Base-by-base conservation (phyloP, 2,329 filamentous ascomycete genomes). In the Coniochaeta pulveracea region DNA sequence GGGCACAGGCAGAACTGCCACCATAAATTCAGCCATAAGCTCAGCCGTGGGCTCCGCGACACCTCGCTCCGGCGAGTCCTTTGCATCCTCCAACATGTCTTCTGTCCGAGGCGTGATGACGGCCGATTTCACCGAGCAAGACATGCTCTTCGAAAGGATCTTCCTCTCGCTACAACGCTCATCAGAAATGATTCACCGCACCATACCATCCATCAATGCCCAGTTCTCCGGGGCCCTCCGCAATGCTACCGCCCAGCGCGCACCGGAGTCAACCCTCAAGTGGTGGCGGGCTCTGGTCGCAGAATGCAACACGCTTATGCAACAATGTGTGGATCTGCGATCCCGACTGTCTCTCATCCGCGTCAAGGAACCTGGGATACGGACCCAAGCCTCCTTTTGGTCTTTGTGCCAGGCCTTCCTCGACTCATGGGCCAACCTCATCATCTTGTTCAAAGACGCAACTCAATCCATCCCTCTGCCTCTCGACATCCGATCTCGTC, bases 11-110 rank as follows among this genome's bases (percentile, higher is more conserved):
- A 64, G 72, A 15, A 67, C 67, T 18, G 65, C 66, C 3, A 67
- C 64, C 3, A 58, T 66, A 52, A 69, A 52, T 35, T 75, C 59
- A 41, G 69, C 68, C n/a, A n/a, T n/a, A n/a, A n/a, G n/a, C n/a
- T n/a, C n/a, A n/a, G n/a, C n/a, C n/a, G n/a, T n/a, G n/a, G n/a
- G n/a, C n/a, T 31, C 28, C 19, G 28, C 28, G 4, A 93, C 85
- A 1, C 85, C 85, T 28, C 76, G 83, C 16, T 93, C 85, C 6
- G 82, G 80, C 26, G 85, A 93, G 47, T 85, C 83, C 0, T 93
- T 91, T 50, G 68, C 64, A 2, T 76, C 78, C 0, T 61, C 65
- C 4, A 63, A 64, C 36, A 58, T 53, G 10, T 54, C 64, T 34
- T 60, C 63, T 19, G 63, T 69, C 26, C 66, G 68, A 26, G 65